These are phyloP conservation scores for Canavalia gladiata DNA, from an alignment of 306 rosid genomes.

Conservation along the genomic window DNA sequence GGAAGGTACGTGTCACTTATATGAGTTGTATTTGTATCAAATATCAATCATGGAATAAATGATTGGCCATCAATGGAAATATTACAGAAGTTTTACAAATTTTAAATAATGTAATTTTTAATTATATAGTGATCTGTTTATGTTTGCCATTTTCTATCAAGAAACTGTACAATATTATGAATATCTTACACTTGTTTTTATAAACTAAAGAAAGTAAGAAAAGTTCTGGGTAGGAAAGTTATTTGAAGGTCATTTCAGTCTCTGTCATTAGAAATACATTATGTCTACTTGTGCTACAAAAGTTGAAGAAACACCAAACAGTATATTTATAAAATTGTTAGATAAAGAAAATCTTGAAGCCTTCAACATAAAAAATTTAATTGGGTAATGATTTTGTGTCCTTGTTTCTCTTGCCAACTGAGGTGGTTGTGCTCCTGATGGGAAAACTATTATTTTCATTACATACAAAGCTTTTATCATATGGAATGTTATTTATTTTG, in stretches of 20 bases:
- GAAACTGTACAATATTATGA: slow-evolving; percentile 13
- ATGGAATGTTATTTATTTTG: slow-evolving; percentile 29
- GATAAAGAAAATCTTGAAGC: slow-evolving; percentile 22
- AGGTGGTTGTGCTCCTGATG: slow-evolving; percentile 7
- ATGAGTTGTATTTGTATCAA: slow-evolving; percentile 3
- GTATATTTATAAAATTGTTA: slow-evolving; percentile 17
- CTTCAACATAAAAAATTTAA: background rate
- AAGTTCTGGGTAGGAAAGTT: background rate
- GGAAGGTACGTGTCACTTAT: slow-evolving; percentile 75
- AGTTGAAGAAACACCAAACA: slow-evolving; percentile 24
- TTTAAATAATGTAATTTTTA: background rate
- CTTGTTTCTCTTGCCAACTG: slow-evolving; percentile 14
- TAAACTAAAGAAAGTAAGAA: slow-evolving; percentile 3
- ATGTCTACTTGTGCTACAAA: slow-evolving; percentile 2
- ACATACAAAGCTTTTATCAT: slow-evolving; percentile 12
- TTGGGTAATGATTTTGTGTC: slow-evolving; percentile 18
- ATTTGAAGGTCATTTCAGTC: slow-evolving; percentile 17
- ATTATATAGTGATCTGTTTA: background rate
- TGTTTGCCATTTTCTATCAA: slow-evolving; percentile 9
- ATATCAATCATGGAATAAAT: slow-evolving; percentile 27
- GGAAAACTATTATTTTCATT: slow-evolving; percentile 15
- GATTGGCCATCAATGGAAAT: slow-evolving; percentile 29
- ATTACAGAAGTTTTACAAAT: slow-evolving; percentile 27
- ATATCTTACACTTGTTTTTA: background rate
- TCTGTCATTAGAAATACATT: slow-evolving; percentile 2